phyloP scores from a whole-genome alignment of 768 basidiomycete genomes.

The Hygrocybe coccinea region DNA sequence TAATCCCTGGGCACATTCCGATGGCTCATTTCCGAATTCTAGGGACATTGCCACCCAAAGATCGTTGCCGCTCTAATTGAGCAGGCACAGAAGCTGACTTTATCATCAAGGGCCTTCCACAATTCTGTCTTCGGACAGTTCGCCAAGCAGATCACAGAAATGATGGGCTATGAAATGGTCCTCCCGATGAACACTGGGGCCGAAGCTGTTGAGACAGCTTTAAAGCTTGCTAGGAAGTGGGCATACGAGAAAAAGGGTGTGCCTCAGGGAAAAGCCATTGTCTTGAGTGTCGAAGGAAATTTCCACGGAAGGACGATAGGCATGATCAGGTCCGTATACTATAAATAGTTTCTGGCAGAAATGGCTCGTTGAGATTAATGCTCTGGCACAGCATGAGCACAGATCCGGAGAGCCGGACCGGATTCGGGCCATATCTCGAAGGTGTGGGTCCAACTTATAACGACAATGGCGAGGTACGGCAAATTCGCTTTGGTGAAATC shows the following conservation, averaged over 20 bases:
- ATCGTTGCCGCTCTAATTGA: constrained; percentile 76
- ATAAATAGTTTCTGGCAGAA: not conserved
- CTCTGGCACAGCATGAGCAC: constrained; percentile 74
- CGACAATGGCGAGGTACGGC: constrained; percentile 41
- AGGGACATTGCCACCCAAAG: constrained; percentile 90
- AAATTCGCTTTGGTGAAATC: constrained; percentile 79
- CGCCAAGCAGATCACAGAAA: constrained; percentile 73
- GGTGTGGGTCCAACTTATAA: constrained; percentile 77
- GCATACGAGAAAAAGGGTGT: constrained; percentile 86
- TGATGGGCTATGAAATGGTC: constrained; percentile 93
- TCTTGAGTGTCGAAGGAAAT: constrained; percentile 83
- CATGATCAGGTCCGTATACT: constrained; percentile 65
- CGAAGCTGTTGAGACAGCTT: constrained; percentile 94
- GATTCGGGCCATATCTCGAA: constrained; percentile 88
- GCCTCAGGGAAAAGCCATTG: constrained; percentile 73
- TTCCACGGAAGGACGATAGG: constrained; percentile 94
- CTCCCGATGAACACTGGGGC: constrained; percentile 99
- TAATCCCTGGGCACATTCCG: not conserved
- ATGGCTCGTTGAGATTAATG: constrained; percentile 11
- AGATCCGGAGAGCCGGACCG: constrained; percentile 80
- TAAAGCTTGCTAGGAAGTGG: constrained; percentile 97
- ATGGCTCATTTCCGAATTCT: constrained; percentile 7
- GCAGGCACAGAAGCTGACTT: constrained; percentile 86
- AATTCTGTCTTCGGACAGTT: constrained; percentile 89
- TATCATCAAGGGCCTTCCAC: constrained; percentile 95